Base-by-base conservation (phyloP, 2,329 filamentous ascomycete species). In the Ceratocystis diversiconidia region DNA sequence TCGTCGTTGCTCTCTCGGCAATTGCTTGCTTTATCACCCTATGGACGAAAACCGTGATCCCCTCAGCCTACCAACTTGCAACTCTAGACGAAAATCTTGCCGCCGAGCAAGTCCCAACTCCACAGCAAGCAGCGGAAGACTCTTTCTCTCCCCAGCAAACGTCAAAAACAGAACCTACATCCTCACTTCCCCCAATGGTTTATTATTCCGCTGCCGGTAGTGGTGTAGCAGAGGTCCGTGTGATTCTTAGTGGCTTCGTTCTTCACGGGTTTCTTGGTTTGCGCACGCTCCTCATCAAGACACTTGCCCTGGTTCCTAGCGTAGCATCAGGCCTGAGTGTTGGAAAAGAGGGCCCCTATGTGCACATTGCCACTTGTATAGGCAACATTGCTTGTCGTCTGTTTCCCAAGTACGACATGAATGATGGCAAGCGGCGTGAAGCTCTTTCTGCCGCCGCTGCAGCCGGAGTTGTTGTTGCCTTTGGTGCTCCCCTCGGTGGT, bases 231-330 rank as follows among this genome's bases (percentile, higher is more conserved):
- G 94, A 99, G 76, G 92, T 97, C 65, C 92, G 94, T 69, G 94
- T 97, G 67, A 97, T 97, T 67, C 82, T 97, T n/a, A 96, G 91
- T 71, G 94, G 94, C 5, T 99, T 97, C 72, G 92, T 99, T 65
- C 79, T 99, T 65, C 94, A 97, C 78, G 92, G 94, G 1, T 97
- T 97, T 73, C 82, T 99, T 6, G 94, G 94, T 70, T 75, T 95
- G 48, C 89, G 88, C 72, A 97, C 94, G 0, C 80, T 99, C 36
- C 75, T 92, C 4, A 82, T 95, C 76, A 99, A 99, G 74, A 89
- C 89, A 0, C 71, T 88, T 17, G 91, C 87, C 15, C 78, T 99
- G 60, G 83, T 96, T 67, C 80, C 97, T 66, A 95, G 90, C 73
- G 91, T 97, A 48, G 88, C 91, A 1, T 97, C 94, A 2, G 94